Evolutionary conservation across 148 eudicot genomes (phyloP).

Genomic region (Chenopodium album): DNA sequence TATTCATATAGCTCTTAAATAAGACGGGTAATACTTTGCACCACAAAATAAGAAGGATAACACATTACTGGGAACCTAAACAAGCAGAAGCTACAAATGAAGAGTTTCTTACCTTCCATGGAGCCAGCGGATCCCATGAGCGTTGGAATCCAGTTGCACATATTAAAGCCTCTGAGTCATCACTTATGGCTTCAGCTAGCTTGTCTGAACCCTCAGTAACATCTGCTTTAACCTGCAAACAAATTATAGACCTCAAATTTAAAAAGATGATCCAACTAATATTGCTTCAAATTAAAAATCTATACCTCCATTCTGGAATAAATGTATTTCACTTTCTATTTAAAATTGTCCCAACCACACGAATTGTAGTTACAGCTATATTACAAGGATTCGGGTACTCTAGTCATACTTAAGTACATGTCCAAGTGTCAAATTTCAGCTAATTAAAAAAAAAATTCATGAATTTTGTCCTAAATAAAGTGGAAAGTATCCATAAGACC

Average conservation of each 20-base stretch:
- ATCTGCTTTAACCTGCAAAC: slow-evolving; percentile 78
- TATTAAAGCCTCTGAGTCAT: slow-evolving; percentile 79
- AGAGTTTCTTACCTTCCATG: slow-evolving; percentile 75
- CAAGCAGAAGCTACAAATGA: not conserved
- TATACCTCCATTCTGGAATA: not conserved
- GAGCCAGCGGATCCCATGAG: slow-evolving; percentile 72
- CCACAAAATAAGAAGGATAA: not conserved
- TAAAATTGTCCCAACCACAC: not conserved
- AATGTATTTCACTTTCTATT: not conserved
- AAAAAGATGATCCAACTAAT: not conserved
- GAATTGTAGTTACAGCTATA: not conserved
- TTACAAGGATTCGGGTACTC: not conserved
- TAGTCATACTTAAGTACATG: no score
- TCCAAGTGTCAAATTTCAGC: no score
- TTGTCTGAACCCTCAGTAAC: slow-evolving; percentile 82
- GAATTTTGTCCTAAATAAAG: no score
- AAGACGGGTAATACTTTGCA: not conserved
- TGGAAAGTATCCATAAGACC: no score
- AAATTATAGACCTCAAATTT: not conserved
- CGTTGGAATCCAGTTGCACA: slow-evolving; percentile 91
- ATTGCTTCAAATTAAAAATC: not conserved
- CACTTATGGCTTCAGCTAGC: slow-evolving; percentile 78
- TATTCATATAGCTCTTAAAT: not conserved
- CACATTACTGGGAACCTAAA: not conserved
- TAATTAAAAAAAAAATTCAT: no score